Percentiles rank a stretch among this genome's conserved stretches.
phyloP scores from a whole-genome alignment of 1,284 basidiomycete genomes.

The Trichosporon sp. region DNA sequence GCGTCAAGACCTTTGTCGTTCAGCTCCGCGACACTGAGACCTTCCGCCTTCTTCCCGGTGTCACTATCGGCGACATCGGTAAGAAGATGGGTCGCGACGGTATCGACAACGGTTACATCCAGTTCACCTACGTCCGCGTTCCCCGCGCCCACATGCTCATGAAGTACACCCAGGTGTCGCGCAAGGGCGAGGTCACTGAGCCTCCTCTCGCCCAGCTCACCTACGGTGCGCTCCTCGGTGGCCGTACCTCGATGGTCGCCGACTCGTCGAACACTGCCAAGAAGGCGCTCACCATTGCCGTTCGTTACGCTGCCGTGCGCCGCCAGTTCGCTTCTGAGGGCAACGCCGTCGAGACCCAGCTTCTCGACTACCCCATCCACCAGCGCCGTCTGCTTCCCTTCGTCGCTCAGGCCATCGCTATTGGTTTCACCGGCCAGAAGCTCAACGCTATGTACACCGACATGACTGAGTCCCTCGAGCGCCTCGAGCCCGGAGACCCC shows the following conservation, averaged over 20 bases:
- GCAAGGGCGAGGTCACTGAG: slow-evolving; percentile 50
- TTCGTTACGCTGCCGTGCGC: slow-evolving; percentile 57
- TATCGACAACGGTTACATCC: slow-evolving; percentile 73
- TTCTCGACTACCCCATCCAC: slow-evolving; percentile 59
- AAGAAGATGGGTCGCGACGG: slow-evolving; percentile 60
- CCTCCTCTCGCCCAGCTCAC: slow-evolving; percentile 57
- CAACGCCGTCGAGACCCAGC: slow-evolving; percentile 53
- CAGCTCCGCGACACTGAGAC: slow-evolving; percentile 56
- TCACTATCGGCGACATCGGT: slow-evolving; percentile 58
- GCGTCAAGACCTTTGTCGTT: slow-evolving; percentile 58
- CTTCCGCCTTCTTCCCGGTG: slow-evolving; percentile 52
- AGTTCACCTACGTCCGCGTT: slow-evolving; percentile 73
- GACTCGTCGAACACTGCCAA: slow-evolving; percentile 56
- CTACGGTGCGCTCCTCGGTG: slow-evolving; percentile 57
- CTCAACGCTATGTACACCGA: slow-evolving; percentile 51
- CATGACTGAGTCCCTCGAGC: slow-evolving; percentile 54
- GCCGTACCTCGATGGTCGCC: slow-evolving; percentile 56
- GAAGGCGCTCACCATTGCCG: slow-evolving; percentile 56
- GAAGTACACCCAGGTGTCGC: slow-evolving; percentile 57
- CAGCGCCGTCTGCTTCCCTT: slow-evolving; percentile 58
- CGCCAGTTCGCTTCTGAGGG: slow-evolving; percentile 55
- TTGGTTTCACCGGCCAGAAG: slow-evolving; percentile 55
- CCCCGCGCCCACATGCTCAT: slow-evolving; percentile 58
- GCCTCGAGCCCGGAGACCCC: slow-evolving; percentile 53
- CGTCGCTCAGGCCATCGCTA: slow-evolving; percentile 56